Conservation (phyloP, 805 yeast genomes). For the Metschnikowia shivogae region DNA sequence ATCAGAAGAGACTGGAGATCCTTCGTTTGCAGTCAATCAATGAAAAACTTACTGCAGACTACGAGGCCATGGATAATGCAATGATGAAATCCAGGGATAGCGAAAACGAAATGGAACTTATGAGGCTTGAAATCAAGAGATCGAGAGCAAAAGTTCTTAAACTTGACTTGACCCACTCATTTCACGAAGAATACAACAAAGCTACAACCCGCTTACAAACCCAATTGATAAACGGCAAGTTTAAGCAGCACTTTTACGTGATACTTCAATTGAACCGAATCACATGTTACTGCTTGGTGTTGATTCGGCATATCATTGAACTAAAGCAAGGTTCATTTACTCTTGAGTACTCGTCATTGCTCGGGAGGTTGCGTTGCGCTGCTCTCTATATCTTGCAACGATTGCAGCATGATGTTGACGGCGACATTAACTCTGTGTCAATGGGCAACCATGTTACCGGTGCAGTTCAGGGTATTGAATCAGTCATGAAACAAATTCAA, state of each 20-base stretch:
- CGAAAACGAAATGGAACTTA: constrained; percentile 1
- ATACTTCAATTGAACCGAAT: neutral
- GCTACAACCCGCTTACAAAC: neutral
- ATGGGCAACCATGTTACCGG: neutral
- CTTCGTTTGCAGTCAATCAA: constrained; percentile 1
- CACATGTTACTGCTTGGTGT: neutral
- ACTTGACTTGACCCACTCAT: constrained; percentile 1
- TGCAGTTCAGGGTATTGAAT: neutral
- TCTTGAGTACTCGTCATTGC: neutral
- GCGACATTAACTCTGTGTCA: neutral
- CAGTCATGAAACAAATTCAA: neutral
- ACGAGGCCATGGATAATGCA: neutral
- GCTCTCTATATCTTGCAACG: neutral
- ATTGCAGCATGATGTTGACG: neutral
- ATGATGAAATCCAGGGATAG: neutral
- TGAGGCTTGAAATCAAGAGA: neutral
- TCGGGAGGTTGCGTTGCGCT: neutral
- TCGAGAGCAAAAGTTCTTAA: neutral
- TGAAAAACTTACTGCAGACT: neutral
- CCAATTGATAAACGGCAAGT: neutral
- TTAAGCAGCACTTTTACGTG: neutral
- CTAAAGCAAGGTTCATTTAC: neutral
- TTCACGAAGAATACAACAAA: neutral
- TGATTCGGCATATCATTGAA: neutral
- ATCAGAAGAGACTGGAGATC: neutral